phyloP scores from a whole-genome alignment of 2,329 filamentous ascomycete genomes.

The Alternaria arbusti region DNA sequence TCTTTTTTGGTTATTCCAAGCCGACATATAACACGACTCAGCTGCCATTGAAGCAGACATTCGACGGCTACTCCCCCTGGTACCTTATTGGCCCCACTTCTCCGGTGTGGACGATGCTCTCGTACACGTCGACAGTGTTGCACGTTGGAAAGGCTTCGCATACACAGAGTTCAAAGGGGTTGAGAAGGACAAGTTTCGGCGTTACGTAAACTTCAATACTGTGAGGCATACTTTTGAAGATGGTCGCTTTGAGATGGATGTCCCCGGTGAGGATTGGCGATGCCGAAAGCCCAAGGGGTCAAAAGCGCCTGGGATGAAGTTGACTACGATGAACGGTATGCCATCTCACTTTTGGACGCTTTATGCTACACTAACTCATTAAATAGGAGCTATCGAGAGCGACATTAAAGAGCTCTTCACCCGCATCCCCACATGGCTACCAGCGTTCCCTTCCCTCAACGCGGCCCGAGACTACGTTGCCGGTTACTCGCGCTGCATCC shows the following conservation, averaged over 20 bases:
- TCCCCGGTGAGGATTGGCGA: not conserved
- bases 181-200: not conserved
- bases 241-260: not conserved
- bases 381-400: not conserved
- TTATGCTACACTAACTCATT: not conserved
- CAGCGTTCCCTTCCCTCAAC: not conserved
- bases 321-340: not conserved
- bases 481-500: not conserved
- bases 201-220: not conserved
- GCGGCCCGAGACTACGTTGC: not conserved
- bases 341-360: not conserved
- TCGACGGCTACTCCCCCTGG: not conserved
- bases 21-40: not conserved
- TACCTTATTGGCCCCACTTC: not conserved
- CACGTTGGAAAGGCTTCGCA: not conserved
- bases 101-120: not conserved
- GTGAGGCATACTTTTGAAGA: slow-evolving; percentile 5
- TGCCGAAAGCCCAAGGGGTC: not conserved
- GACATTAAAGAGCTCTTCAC: not conserved
- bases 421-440: not conserved
- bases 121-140: not conserved
- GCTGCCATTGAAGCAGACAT: not conserved
- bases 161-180: slow-evolving; percentile 4
- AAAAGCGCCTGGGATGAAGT: not conserved
- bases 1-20: not conserved